A percentile compares a stretch with the other conserved stretches of the same genome.
phyloP scores from a whole-genome alignment of 2,329 filamentous ascomycete genomes.

The Botryosphaeria agaves region DNA sequence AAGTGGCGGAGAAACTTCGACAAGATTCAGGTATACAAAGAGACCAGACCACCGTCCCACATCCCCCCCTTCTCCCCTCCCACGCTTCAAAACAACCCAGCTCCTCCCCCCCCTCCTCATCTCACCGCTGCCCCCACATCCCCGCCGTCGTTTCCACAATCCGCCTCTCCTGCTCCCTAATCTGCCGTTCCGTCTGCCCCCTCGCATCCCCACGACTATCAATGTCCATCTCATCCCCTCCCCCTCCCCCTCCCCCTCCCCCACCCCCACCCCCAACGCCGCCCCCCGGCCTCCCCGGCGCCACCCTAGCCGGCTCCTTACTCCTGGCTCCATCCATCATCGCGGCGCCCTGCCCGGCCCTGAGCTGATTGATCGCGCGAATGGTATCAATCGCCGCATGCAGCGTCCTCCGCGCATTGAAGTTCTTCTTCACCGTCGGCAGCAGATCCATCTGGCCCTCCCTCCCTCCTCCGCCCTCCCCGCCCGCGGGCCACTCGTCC shows the following conservation, averaged over 20 bases:
- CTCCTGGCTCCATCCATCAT: conserved; percentile 46
- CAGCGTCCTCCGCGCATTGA: conserved; percentile 46
- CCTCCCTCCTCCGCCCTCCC: conserved; percentile 19
- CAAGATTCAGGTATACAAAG: too few relatives aligned
- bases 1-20: too few relatives aligned
- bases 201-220: conserved; percentile 41
- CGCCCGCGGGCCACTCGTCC: conserved; percentile 34
- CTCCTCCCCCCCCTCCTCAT: too few relatives aligned
- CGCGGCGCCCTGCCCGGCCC: conserved; percentile 36
- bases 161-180: conserved; percentile 39
- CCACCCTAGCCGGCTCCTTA: conserved; percentile 28
- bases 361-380: conserved; percentile 48
- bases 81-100: too few relatives aligned
- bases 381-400: conserved; percentile 54
- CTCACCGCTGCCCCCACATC: conserved; percentile 26
- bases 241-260: conserved; percentile 8
- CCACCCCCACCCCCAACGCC: conserved; percentile 6
- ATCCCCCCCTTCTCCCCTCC: too few relatives aligned
- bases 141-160: conserved; percentile 41
- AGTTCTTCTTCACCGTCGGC: conserved; percentile 52
- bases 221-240: conserved; percentile 26
- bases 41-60: too few relatives aligned
- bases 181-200: conserved; percentile 46
- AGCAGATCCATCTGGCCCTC: conserved; percentile 34
- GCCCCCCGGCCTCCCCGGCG: conserved; percentile 2